Evolutionary conservation across 2,329 filamentous ascomycete genomes (phyloP).

Genomic region (Fulvia fulva): DNA sequence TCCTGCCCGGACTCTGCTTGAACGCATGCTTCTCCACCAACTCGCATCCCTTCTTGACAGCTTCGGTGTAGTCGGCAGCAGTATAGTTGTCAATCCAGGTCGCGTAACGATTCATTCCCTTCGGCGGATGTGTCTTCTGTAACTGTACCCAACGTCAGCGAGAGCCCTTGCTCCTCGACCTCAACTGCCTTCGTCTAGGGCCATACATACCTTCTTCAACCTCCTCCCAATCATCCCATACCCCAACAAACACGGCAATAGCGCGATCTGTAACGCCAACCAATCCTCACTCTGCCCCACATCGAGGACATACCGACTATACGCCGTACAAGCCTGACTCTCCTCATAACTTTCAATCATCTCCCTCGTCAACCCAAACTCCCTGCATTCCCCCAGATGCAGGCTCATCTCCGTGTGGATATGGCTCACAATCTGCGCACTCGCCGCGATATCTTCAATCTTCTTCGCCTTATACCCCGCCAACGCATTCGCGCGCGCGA

Average conservation of each 20-base stretch:
- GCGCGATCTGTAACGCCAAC: constrained; percentile 77
- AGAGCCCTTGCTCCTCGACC: too few relatives aligned
- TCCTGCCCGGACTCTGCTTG: constrained; percentile 66
- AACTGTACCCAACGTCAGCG: constrained; percentile 11
- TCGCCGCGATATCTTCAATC: constrained; percentile 67
- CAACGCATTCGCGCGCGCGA: constrained; percentile 79
- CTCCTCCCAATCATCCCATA: constrained; percentile 76
- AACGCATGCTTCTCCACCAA: constrained; percentile 71
- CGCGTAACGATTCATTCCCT: constrained; percentile 60
- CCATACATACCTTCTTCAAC: constrained; percentile 51
- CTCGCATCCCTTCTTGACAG: constrained; percentile 65
- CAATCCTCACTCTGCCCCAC: constrained; percentile 83
- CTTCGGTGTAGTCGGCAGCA: constrained; percentile 70
- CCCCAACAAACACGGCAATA: constrained; percentile 85
- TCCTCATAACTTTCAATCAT: constrained; percentile 73
- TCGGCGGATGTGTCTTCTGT: constrained; percentile 46
- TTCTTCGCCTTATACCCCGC: constrained; percentile 78
- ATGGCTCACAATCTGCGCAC: constrained; percentile 68
- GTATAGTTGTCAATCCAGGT: constrained; percentile 89
- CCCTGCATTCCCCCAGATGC: constrained; percentile 76
- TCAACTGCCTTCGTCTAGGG: not conserved
- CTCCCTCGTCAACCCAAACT: constrained; percentile 69
- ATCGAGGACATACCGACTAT: constrained; percentile 79
- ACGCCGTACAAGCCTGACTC: constrained; percentile 72
- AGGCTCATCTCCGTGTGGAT: constrained; percentile 76